phyloP scores from a whole-genome alignment of 2,329 filamentous ascomycete genomes.

The Cadophora luteo-olivacea region DNA sequence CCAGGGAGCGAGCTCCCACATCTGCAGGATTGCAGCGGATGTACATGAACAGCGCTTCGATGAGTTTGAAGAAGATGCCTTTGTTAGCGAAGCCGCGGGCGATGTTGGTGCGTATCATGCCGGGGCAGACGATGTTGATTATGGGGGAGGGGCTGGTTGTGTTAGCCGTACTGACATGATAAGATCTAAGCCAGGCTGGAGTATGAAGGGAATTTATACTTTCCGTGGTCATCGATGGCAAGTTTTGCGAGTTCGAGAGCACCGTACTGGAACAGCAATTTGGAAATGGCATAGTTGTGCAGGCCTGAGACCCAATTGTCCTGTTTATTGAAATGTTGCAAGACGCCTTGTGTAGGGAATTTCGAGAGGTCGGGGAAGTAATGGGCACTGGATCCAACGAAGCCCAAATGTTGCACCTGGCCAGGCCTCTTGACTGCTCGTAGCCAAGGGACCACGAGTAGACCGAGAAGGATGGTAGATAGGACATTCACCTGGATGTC shows the following conservation, averaged over 20 bases:
- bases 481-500: slow-evolving; percentile 23
- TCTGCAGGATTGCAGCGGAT: neutral
- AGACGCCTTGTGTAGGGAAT: slow-evolving; percentile 9
- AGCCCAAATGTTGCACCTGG: slow-evolving; percentile 13
- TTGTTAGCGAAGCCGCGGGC: slow-evolving; percentile 18
- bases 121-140: slow-evolving; percentile 25
- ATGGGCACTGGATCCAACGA: slow-evolving; percentile 18
- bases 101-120: slow-evolving; percentile 25
- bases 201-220: neutral
- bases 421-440: neutral
- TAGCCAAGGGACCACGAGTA: slow-evolving; percentile 23
- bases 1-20: slow-evolving; percentile 1
- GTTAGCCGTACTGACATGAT: too few relatives aligned
- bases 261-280: slow-evolving; percentile 10
- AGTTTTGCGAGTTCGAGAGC: neutral
- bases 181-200: too few relatives aligned
- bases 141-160: slow-evolving; percentile 13
- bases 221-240: neutral
- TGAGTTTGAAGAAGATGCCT: slow-evolving; percentile 1
- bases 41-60: neutral
- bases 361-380: slow-evolving; percentile 4
- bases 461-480: slow-evolving; percentile 18
- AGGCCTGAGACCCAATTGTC: slow-evolving; percentile 9
- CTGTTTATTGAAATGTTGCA: neutral
- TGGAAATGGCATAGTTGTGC: neutral